Evolutionary conservation across 805 yeast species (phyloP).

Genomic region (Saccharomycopsis schoenii): DNA sequence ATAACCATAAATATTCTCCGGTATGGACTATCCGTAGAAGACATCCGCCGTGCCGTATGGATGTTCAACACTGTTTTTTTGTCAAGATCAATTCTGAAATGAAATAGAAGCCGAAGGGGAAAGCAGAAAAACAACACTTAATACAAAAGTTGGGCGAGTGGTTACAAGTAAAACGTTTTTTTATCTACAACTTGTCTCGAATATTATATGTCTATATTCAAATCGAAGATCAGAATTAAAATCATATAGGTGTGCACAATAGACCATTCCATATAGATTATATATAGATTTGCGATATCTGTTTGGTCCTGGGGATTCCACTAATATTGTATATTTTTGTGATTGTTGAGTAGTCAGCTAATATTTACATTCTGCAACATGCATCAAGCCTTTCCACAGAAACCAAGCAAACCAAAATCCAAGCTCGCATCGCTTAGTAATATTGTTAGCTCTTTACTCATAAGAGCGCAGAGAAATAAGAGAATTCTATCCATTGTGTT

Average conservation of each 20-base stretch:
- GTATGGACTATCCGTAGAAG: no score
- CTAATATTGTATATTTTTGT: background rate
- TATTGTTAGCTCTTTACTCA: constrained; percentile 1
- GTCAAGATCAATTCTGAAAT: no score
- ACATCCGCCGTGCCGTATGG: no score
- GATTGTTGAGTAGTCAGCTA: background rate
- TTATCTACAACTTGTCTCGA: background rate
- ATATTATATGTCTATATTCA: no score
- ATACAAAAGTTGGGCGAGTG: background rate
- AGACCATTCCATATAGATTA: no score
- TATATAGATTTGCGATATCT: no score
- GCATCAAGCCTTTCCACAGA: constrained; percentile 19
- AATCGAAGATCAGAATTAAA: background rate
- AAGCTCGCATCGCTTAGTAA: background rate
- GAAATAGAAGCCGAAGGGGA: background rate
- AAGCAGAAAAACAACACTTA: no score
- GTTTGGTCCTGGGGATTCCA: no score
- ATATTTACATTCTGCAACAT: background rate
- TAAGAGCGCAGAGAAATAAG: constrained; percentile 10
- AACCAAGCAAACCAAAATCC: constrained; percentile 15
- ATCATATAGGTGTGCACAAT: no score
- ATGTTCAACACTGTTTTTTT: no score
- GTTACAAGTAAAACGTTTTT: background rate
- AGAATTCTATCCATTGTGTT: constrained; percentile 7
- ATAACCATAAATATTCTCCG: background rate